Evolutionary conservation across 2,329 filamentous ascomycete species (phyloP).

Genomic region (Mariannaea sp.): DNA sequence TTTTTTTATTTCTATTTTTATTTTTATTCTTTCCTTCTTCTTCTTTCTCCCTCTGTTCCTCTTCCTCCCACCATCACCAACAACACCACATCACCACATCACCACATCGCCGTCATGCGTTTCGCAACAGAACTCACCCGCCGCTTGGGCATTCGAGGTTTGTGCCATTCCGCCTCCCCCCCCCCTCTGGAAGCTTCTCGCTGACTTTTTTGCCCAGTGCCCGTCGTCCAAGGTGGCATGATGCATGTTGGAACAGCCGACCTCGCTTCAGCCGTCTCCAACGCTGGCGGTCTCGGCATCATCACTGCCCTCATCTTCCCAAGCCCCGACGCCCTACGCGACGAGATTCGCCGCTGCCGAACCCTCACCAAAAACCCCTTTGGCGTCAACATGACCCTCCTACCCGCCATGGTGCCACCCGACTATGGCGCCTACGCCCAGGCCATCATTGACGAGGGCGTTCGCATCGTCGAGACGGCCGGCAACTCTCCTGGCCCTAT

Average conservation of each 20-base stretch:
- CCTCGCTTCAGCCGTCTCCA: constrained; percentile 75
- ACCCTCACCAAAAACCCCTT: constrained; percentile 81
- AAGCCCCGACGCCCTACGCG: constrained; percentile 86
- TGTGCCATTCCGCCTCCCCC: constrained; percentile 11
- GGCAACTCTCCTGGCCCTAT: constrained; percentile 88
- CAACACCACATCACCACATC: neutral
- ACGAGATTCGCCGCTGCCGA: constrained; percentile 88
- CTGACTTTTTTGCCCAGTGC: constrained; percentile 55
- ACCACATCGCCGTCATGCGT: constrained; percentile 51
- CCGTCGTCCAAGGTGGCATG: constrained; percentile 86
- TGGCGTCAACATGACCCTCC: constrained; percentile 92
- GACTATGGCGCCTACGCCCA: constrained; percentile 92
- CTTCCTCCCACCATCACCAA: neutral
- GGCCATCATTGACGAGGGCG: constrained; percentile 89
- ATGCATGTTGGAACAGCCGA: constrained; percentile 84
- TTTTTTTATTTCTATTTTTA: no score
- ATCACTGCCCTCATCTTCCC: constrained; percentile 92
- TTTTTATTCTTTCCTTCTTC: no score
- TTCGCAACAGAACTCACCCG: constrained; percentile 63
- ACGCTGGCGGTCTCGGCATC: constrained; percentile 82
- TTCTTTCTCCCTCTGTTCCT: neutral
- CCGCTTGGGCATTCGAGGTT: constrained; percentile 60
- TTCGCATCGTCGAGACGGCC: constrained; percentile 90
- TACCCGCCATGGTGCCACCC: constrained; percentile 86
- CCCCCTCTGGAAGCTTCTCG: neutral